A percentile compares a stretch with the other conserved stretches of the same genome.
Conservation (phyloP, 306 rosid genomes). For the Leucaena leucocephala region DNA sequence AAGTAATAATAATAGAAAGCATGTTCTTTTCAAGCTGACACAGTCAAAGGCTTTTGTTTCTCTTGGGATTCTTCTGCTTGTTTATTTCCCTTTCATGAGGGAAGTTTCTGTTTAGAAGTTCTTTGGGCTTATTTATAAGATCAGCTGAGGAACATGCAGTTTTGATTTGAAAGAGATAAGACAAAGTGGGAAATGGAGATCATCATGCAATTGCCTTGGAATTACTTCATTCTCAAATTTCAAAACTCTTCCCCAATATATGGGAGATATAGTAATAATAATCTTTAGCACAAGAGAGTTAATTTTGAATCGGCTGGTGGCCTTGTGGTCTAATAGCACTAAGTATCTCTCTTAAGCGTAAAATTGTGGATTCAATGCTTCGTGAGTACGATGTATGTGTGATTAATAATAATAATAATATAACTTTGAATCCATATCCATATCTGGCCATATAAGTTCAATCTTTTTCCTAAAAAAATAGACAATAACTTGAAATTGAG, state of each 20-base stretch:
- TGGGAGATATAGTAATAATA: neutral
- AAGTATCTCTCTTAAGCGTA: no score
- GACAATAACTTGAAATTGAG: neutral
- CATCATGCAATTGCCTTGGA: neutral
- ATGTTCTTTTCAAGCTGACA: slow-evolving; percentile 12
- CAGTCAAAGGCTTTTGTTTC: slow-evolving; percentile 7
- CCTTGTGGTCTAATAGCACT: no score
- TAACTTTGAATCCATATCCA: no score
- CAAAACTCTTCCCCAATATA: neutral
- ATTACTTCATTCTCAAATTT: neutral
- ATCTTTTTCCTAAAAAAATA: neutral
- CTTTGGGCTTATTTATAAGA: neutral
- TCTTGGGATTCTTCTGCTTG: neutral
- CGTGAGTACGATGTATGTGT: no score
- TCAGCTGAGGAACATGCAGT: slow-evolving; percentile 9
- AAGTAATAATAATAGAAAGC: neutral
- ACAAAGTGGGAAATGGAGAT: neutral
- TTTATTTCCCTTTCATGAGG: neutral
- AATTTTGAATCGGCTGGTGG: neutral
- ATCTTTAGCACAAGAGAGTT: neutral
- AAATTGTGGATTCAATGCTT: no score
- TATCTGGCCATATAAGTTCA: no score
- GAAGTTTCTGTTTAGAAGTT: slow-evolving; percentile 19
- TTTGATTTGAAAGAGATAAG: neutral
- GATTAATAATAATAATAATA: no score